A percentile compares a stretch with the other conserved stretches of the same genome.
phyloP scores from a whole-genome alignment of 441 rosid species.

The Macaranga tanarius region DNA sequence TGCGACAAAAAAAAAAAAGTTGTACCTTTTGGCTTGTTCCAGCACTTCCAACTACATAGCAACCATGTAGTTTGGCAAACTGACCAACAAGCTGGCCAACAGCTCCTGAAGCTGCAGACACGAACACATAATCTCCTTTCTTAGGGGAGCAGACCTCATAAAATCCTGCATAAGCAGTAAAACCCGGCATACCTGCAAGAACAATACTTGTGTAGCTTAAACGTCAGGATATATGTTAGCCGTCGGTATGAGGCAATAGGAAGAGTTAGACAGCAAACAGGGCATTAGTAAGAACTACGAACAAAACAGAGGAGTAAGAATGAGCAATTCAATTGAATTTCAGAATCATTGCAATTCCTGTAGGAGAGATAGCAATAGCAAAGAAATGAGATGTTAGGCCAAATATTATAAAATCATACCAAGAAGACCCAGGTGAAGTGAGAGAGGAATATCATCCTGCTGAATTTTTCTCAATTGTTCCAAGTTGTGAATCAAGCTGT shows the following conservation, averaged over 20 bases:
- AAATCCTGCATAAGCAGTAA: constrained; percentile 79
- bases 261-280: no score
- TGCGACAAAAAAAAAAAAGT: background rate
- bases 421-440: constrained; percentile 72
- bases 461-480: constrained; percentile 54
- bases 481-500: constrained; percentile 48
- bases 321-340: background rate
- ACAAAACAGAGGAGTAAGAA: no score
- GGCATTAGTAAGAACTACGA: no score
- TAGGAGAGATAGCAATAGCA: background rate
- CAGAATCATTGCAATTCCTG: background rate
- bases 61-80: constrained; percentile 75
- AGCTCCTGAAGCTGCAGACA: constrained; percentile 84
- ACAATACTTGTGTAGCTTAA: background rate
- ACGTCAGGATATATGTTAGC: no score
- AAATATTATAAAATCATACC: constrained; percentile 37
- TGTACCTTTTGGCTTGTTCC: constrained; percentile 62
- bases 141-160: constrained; percentile 66
- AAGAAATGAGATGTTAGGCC: no score
- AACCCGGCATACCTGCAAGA: constrained; percentile 73
- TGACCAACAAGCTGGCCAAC: constrained; percentile 94
- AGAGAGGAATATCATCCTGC: constrained; percentile 50
- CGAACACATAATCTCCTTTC: constrained; percentile 61
- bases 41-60: constrained; percentile 85
- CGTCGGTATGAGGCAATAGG: no score